Base-by-base conservation (phyloP, 73 alveolate genomes). In the Loxodes magnus region DNA sequence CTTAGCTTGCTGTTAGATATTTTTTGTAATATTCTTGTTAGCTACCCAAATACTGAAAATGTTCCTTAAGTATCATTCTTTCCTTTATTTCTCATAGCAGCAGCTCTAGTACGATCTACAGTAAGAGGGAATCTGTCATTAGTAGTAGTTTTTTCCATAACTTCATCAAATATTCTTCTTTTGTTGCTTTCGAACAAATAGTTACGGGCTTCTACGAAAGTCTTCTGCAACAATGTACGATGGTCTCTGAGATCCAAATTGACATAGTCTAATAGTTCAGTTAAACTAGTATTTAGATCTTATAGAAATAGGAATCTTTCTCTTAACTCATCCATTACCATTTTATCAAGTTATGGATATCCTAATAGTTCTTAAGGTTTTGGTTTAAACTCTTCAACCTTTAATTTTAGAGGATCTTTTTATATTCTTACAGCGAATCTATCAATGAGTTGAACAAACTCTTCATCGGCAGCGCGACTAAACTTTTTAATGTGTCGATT, bases 21-120 rank as follows among this genome's bases (percentile, higher is more conserved):
- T 31, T 21, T 39, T 35, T 43, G 34, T 24, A 15, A 37, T 33
- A 26, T 53, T 25, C 48, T 49, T 35, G 27, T 59, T 19, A 72
- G 61, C 56, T 77, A 68, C 6, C 92, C 92, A 43, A 72, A 77
- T 50, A 77, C 21, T 35, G 78, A 33, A 28, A 68, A 50, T 21
- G 46, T 60, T 19, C 86, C 92, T 35, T 62, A 64, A 30, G 81
- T 78, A 44, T 77, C 92, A 1, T 20, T 50, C 31, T 48, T 58
- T 6, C 86, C 82, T 7, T 75, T 10, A 23, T 77, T 77, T 50
- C 56, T 75, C 48, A 70, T 38, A 1, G 60, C 43, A 41, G 23
- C 26, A 35, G 90, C 90, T 28, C 55, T 71, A 35, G 77, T 66
- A 42, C 90, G 59, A 25, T 57, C 67, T 1, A 56, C 39, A 21